Percentiles rank a stretch among this genome's conserved stretches.
Conservation (phyloP, 2,329 filamentous ascomycete genomes). For the Ceratocystiopsis minuta region DNA sequence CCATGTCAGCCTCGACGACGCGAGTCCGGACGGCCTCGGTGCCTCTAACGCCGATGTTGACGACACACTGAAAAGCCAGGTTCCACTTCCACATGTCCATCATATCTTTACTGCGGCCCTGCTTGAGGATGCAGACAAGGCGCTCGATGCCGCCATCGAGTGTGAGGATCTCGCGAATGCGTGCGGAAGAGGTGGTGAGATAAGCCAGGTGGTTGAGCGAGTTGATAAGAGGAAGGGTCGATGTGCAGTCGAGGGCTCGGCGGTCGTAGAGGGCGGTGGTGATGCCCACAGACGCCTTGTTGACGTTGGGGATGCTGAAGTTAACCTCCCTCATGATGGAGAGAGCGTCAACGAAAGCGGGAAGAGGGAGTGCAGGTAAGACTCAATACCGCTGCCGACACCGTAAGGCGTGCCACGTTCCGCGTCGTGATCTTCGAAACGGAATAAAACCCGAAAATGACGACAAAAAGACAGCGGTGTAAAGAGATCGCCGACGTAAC, state of each 20-base stretch:
- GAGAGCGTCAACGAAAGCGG: not conserved
- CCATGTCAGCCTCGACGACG: slow-evolving; percentile 97
- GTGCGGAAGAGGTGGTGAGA: slow-evolving; percentile 90
- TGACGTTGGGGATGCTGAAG: slow-evolving; percentile 97
- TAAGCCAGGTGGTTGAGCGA: slow-evolving; percentile 97
- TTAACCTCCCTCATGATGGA: slow-evolving; percentile 87
- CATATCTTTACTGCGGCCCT: slow-evolving; percentile 90
- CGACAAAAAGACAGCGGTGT: too few relatives aligned
- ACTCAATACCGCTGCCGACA: too few relatives aligned
- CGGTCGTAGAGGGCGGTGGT: slow-evolving; percentile 96
- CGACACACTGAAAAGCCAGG: slow-evolving; percentile 93
- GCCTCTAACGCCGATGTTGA: slow-evolving; percentile 93
- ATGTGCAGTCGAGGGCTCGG: slow-evolving; percentile 93
- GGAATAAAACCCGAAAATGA: too few relatives aligned
- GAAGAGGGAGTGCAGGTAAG: too few relatives aligned
- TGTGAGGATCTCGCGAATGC: slow-evolving; percentile 92
- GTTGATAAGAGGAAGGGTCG: slow-evolving; percentile 92
- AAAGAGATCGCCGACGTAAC: too few relatives aligned
- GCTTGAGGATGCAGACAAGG: slow-evolving; percentile 92
- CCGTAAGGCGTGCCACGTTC: too few relatives aligned
- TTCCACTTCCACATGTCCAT: slow-evolving; percentile 99
- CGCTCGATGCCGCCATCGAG: slow-evolving; percentile 97
- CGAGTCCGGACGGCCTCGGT: slow-evolving; percentile 87
- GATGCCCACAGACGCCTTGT: slow-evolving; percentile 90
- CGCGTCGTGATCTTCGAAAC: too few relatives aligned